Conservation (phyloP, 2,329 filamentous ascomycete species). For the Aspergillus sp. region DNA sequence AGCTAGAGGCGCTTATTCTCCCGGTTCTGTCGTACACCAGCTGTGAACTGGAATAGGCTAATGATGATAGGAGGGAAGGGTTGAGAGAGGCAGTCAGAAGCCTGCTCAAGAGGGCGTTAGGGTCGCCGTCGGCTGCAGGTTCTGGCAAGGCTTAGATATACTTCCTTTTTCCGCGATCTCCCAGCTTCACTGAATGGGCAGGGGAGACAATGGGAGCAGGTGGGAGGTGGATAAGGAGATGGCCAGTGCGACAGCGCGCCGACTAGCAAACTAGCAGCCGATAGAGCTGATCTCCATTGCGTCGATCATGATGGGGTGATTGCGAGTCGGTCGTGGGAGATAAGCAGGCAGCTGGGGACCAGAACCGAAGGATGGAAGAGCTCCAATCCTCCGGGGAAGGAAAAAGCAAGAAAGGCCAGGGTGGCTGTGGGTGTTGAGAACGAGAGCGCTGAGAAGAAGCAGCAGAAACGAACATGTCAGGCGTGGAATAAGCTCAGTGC, state of each 20-base stretch:
- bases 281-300: constrained; percentile 38
- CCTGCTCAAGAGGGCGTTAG: neutral
- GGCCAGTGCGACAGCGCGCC: constrained; percentile 31
- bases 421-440: neutral
- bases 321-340: neutral
- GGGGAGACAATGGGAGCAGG: constrained; percentile 3
- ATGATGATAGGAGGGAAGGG: neutral
- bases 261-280: constrained; percentile 33
- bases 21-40: neutral
- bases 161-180: constrained; percentile 11
- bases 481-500: neutral
- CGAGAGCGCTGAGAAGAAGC: neutral
- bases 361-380: constrained; percentile 15
- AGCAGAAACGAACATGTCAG: neutral
- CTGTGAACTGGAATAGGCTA: neutral
- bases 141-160: constrained; percentile 23
- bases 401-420: neutral
- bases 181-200: constrained; percentile 12
- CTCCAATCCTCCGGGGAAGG: constrained; percentile 21
- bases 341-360: constrained; percentile 8
- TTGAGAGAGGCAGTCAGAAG: constrained; percentile 3
- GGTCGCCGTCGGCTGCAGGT: constrained; percentile 13
- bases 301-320: constrained; percentile 29
- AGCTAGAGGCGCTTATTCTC: neutral
- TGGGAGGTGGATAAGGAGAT: constrained; percentile 12